Conservation (phyloP, 2,329 filamentous ascomycete genomes). For the Pyrenochaeta sp. region DNA sequence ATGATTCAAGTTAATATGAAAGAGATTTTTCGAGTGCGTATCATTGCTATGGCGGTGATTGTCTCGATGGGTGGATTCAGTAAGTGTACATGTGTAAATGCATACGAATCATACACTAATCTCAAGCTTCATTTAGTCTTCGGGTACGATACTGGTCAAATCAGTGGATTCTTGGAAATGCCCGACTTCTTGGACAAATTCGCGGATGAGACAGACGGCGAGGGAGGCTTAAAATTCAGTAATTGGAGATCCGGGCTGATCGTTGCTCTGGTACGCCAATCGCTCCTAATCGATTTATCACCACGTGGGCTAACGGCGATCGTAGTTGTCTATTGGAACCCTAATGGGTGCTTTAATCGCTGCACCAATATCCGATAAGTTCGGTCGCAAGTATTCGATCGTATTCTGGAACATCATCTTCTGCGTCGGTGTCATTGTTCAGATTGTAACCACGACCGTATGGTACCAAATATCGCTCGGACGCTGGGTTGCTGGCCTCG, state of each 20-base stretch:
- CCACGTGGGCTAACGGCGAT: neutral
- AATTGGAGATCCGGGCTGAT: conserved; percentile 46
- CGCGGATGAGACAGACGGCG: conserved; percentile 30
- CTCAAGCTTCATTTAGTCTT: conserved; percentile 20
- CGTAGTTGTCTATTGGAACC: conserved; percentile 72
- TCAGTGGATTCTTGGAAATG: conserved; percentile 50
- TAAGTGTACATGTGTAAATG: neutral
- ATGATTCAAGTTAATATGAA: conserved; percentile 30
- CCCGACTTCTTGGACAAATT: conserved; percentile 44
- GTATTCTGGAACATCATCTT: conserved; percentile 70
- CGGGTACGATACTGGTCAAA: conserved; percentile 48
- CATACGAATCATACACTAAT: conserved; percentile 1
- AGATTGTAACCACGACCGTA: conserved; percentile 64
- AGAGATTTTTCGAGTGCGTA: conserved; percentile 44
- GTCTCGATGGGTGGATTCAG: conserved; percentile 49
- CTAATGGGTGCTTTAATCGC: conserved; percentile 73
- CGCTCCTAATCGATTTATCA: neutral
- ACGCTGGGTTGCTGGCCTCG: conserved; percentile 71
- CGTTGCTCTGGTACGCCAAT: conserved; percentile 40
- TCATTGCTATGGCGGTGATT: conserved; percentile 43
- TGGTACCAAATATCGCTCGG: conserved; percentile 74
- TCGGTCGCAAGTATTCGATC: conserved; percentile 70
- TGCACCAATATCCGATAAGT: conserved; percentile 66
- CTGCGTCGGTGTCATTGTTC: conserved; percentile 70
- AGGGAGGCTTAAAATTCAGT: conserved; percentile 37